Percentiles rank a stretch among this genome's conserved stretches.
phyloP scores from a whole-genome alignment of 2,329 filamentous ascomycete species.

The Dactylella cylindrospora region DNA sequence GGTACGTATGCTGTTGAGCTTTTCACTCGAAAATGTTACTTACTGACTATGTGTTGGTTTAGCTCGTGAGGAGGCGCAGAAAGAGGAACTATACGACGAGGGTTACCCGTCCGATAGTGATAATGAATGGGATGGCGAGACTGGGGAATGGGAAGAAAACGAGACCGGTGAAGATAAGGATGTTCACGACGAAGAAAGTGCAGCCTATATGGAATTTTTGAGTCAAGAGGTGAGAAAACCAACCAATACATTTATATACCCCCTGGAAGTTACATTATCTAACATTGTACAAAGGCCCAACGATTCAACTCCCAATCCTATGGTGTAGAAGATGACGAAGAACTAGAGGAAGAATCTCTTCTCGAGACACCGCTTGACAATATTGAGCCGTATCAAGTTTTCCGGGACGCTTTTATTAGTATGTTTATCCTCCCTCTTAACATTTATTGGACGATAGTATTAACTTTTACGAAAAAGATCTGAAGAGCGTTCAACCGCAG shows the following conservation, averaged over 20 bases:
- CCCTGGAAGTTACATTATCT: not conserved
- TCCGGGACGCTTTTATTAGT: slow-evolving; percentile 81
- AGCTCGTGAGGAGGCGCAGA: slow-evolving; percentile 89
- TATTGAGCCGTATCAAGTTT: slow-evolving; percentile 88
- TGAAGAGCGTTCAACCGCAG: slow-evolving; percentile 87
- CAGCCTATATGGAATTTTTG: slow-evolving; percentile 91
- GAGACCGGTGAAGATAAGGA: slow-evolving; percentile 67
- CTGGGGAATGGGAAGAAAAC: slow-evolving; percentile 76
- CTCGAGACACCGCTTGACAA: slow-evolving; percentile 94
- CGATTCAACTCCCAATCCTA: slow-evolving; percentile 67
- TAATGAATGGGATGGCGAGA: slow-evolving; percentile 70
- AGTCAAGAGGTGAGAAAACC: slow-evolving; percentile 51
- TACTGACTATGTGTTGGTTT: slow-evolving; percentile 17
- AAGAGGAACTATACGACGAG: slow-evolving; percentile 77
- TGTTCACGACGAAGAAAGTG: slow-evolving; percentile 77
- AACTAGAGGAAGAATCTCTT: slow-evolving; percentile 87
- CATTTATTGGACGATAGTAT: slow-evolving; percentile 27
- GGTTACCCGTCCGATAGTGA: slow-evolving; percentile 61
- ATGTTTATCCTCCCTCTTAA: slow-evolving; percentile 52
- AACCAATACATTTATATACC: slow-evolving; percentile 7
- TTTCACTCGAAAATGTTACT: slow-evolving; percentile 48
- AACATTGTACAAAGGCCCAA: slow-evolving; percentile 62
- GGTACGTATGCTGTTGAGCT: slow-evolving; percentile 58
- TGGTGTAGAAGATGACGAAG: slow-evolving; percentile 65
- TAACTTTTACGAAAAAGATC: slow-evolving; percentile 59